Evolutionary conservation across 352 stramenopile genomes (phyloP).

Genomic region (Globisporangium heterothallicum): DNA sequence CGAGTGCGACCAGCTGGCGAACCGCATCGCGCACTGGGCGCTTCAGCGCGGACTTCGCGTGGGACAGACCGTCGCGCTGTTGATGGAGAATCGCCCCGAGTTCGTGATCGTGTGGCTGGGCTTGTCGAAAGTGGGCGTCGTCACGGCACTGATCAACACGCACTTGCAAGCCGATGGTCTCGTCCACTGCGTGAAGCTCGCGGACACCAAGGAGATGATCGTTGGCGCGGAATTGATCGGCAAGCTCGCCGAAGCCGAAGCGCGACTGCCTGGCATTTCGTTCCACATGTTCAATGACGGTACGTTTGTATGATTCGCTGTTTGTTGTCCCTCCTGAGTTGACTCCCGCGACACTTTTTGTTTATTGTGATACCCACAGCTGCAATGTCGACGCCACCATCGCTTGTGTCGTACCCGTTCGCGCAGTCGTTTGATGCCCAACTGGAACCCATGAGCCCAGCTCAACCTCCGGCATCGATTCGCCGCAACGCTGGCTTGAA

Average conservation of each 20-base stretch:
- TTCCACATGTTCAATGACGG: constrained; percentile 57
- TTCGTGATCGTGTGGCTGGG: constrained; percentile 82
- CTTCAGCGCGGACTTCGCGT: constrained; percentile 33
- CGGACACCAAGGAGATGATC: constrained; percentile 54
- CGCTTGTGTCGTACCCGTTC: constrained; percentile 17
- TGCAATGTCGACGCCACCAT: constrained; percentile 11
- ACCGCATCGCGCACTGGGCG: constrained; percentile 75
- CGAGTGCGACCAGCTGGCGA: constrained; percentile 58
- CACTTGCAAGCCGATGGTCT: constrained; percentile 57
- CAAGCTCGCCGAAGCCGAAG: constrained; percentile 30
- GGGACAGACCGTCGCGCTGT: constrained; percentile 69
- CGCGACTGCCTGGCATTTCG: constrained; percentile 28
- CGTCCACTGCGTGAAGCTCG: constrained; percentile 72
- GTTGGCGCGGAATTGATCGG: constrained; percentile 59
- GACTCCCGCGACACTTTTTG: constrained; percentile 3
- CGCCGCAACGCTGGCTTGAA: constrained; percentile 27
- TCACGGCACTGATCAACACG: constrained; percentile 84
- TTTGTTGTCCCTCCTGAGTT: no score
- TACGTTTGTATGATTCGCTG: no score
- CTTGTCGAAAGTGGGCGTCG: constrained; percentile 77
- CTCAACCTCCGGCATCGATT: constrained; percentile 20
- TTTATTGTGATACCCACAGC: constrained; percentile 11
- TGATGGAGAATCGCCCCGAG: constrained; percentile 86
- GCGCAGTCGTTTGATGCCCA: constrained; percentile 42
- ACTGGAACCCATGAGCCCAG: constrained; percentile 21